A percentile compares a stretch with the other conserved stretches of the same genome.
These are phyloP conservation scores for Sugiyamaella pinicola DNA, from an alignment of 1,139 yeast genomes.

Conservation along the genomic window DNA sequence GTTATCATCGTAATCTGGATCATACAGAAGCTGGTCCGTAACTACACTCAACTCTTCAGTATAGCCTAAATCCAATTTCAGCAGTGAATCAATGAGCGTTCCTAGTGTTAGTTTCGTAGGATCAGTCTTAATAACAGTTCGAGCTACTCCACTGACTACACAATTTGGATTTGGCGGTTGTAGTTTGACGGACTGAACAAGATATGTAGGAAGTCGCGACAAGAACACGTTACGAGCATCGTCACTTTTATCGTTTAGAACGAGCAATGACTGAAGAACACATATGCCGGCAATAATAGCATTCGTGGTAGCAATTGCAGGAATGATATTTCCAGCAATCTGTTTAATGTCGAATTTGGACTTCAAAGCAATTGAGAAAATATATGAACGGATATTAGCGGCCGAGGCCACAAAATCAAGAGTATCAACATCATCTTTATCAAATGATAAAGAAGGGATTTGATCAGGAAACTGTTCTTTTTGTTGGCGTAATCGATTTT, in stretches of 20 bases:
- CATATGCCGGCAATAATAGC: constrained; percentile 93
- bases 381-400: constrained; percentile 73
- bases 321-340: constrained; percentile 96
- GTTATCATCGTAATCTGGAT: constrained; percentile 87
- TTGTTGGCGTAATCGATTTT: constrained; percentile 48
- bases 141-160: constrained; percentile 68
- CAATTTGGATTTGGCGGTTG: constrained; percentile 68
- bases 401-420: constrained; percentile 86
- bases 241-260: constrained; percentile 43
- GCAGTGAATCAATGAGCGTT: constrained; percentile 49
- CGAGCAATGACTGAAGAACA: constrained; percentile 66
- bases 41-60: constrained; percentile 68
- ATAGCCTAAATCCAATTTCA: constrained; percentile 56
- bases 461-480: constrained; percentile 41
- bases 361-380: constrained; percentile 72
- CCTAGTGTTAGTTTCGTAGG: constrained; percentile 41
- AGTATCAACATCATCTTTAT: constrained; percentile 93
- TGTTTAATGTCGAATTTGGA: constrained; percentile 87
- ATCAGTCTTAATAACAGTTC: constrained; percentile 51
- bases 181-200: constrained; percentile 64
- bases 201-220: constrained; percentile 67
- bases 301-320: constrained; percentile 97
- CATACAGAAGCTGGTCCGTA: constrained; percentile 70
- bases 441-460: constrained; percentile 52
- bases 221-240: constrained; percentile 55